Evolutionary conservation across 176 grass and related monocot species (phyloP), one percentile per base, ranked within the genome.

Genomic region (Puccinellia tenuiflora): DNA sequence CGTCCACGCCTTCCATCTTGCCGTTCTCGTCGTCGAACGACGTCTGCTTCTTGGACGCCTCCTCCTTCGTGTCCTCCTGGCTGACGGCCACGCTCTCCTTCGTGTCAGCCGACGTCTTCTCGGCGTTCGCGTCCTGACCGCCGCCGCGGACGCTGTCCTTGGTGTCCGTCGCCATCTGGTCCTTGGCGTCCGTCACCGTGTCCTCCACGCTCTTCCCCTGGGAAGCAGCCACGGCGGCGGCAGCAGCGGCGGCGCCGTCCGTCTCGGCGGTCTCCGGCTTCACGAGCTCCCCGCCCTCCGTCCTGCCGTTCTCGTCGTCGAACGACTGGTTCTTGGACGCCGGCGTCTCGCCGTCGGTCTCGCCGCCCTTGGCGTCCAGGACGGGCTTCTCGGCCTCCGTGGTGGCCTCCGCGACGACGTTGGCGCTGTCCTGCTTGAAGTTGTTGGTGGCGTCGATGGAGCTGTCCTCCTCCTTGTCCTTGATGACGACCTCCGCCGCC

Each of bases 271-370:
- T 64, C 1, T 85, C 92, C 22, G 83, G 84, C 76, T 88, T 92
- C 18, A 92, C 86, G 61, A 97, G 89, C 30, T 92, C 88, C 50
- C 94, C 91, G 79, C 85, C 89, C 76, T 97, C 90, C 25, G 90
- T 87, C 26, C 25, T 85, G 42, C 92, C 92, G 73, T 92, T 94
- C 88, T 97, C 94, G 68, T 92, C 94, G 7, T 91, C 92, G 35
- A 88, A 97, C 56, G 76, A 53, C 59, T 86, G 84, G 69, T 73
- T 69, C 53, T 90, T 91, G 56, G 75, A 65, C 34, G 43, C 21
- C 52, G 73, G 7, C 81, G 76, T 70, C 56, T 79, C 43, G 59
- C 53, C 80, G 25, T 84, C 88, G 51, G 22, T 51, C 7, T 70
- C 66, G 12, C 25, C 76, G 9, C 25, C 84, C 77, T 70, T 76